Conservation (phyloP, 257 asterid species). For the Striga asiatica region DNA sequence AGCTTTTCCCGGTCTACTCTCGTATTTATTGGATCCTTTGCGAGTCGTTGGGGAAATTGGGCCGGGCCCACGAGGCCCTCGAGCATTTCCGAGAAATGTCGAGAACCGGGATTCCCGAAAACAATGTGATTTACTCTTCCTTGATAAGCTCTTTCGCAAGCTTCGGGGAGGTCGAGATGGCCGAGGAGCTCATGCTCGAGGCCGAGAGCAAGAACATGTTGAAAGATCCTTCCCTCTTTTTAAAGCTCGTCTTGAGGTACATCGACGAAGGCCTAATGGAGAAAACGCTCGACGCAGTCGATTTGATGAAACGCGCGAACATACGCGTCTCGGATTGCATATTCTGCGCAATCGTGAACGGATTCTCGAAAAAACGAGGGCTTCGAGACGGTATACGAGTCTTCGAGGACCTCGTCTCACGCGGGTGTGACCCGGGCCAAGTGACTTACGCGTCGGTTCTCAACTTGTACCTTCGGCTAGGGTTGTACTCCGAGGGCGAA, state of each 20-base stretch:
- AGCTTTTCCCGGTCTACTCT: background rate
- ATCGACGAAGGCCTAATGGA: slow-evolving; percentile 53
- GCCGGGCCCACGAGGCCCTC: slow-evolving; percentile 51
- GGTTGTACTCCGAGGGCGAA: slow-evolving; percentile 49
- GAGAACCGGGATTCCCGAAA: slow-evolving; percentile 30
- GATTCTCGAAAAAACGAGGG: slow-evolving; percentile 54
- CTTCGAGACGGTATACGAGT: slow-evolving; percentile 30
- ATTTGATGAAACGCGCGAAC: slow-evolving; percentile 43
- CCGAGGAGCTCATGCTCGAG: slow-evolving; percentile 59
- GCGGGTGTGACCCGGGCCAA: slow-evolving; percentile 77
- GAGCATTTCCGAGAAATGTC: slow-evolving; percentile 52
- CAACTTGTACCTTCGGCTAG: slow-evolving; percentile 47
- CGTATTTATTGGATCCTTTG: slow-evolving; percentile 46
- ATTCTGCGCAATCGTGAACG: slow-evolving; percentile 73
- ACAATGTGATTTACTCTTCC: slow-evolving; percentile 53
- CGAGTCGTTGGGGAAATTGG: slow-evolving; percentile 52
- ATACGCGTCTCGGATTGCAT: slow-evolving; percentile 79
- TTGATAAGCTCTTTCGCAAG: slow-evolving; percentile 48
- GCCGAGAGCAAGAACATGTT: slow-evolving; percentile 70
- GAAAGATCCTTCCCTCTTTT: slow-evolving; percentile 65
- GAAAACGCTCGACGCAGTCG: slow-evolving; percentile 40
- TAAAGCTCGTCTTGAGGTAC: slow-evolving; percentile 60
- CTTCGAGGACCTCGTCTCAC: slow-evolving; percentile 43
- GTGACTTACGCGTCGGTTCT: slow-evolving; percentile 73
- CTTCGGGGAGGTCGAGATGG: slow-evolving; percentile 37